Evolutionary conservation across 805 yeast species (phyloP).

Genomic region (Millerago galiae): DNA sequence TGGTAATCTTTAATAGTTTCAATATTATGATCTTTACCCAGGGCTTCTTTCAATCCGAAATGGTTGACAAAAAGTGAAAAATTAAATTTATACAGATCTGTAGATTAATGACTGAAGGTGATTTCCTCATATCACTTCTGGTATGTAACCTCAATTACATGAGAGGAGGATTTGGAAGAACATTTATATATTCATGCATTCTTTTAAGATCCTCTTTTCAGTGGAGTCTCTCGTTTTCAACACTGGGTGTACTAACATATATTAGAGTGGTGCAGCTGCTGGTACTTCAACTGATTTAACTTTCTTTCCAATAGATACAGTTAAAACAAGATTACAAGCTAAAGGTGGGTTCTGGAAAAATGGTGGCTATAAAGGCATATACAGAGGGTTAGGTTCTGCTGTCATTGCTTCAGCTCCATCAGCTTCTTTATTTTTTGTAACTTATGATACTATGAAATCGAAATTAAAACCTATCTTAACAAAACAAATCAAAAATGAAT

Average conservation of each 20-base stretch:
- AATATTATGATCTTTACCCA: too few relatives aligned
- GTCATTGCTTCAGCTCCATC: constrained; percentile 93
- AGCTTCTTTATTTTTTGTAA: constrained; percentile 70
- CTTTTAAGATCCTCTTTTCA: not conserved
- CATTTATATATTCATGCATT: not conserved
- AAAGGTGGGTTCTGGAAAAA: constrained; percentile 87
- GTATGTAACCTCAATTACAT: constrained; percentile 9
- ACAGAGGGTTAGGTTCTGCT: constrained; percentile 88
- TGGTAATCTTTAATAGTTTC: too few relatives aligned
- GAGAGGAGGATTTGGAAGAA: too few relatives aligned
- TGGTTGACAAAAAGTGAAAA: not conserved
- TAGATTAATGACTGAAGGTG: constrained; percentile 9
- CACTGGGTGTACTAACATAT: not conserved
- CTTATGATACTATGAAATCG: constrained; percentile 73
- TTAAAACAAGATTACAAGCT: constrained; percentile 93
- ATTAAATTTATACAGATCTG: not conserved
- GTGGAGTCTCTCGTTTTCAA: not conserved
- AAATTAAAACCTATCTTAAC: constrained; percentile 33
- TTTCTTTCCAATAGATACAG: constrained; percentile 93
- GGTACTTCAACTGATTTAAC: constrained; percentile 94
- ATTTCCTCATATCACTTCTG: constrained; percentile 19
- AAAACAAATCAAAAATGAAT: constrained; percentile 21
- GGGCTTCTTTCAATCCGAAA: too few relatives aligned
- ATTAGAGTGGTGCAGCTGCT: constrained; percentile 81
- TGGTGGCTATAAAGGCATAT: constrained; percentile 92